Evolutionary conservation across 2,329 filamentous ascomycete species (phyloP), one percentile per base, ranked within the genome.

Genomic region (Aspergillus pseudoviridinutans): DNA sequence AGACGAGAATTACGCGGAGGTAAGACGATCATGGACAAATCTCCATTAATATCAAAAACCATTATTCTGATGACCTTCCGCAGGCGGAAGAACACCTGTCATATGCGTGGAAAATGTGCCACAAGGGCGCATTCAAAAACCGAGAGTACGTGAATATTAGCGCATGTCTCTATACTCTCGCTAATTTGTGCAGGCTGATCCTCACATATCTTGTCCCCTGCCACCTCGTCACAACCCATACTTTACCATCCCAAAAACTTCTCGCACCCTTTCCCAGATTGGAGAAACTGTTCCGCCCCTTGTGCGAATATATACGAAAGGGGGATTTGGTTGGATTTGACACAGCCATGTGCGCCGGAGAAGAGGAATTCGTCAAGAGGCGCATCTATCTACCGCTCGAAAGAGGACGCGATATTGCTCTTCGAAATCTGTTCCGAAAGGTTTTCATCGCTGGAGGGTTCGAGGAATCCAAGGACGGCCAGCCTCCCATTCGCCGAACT

Each of bases 381-480:
- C 89, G 93, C 49, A 96, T 99, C 65, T 99, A 97, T 74, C 84
- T 99, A 24, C 97, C 94, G 0, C 82, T 99, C 0, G 94, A 99
- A 72, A 86, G 94, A 47, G 91, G 91, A 12, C 88, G 94, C 51
- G 94, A 99, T 68, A 91, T 97, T 60, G 90, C 92, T 9, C 76
- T 99, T 61, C 89, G 94, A 56, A 99, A 99, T 71, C 80, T 99
- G 3, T 84, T 97, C 59, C 86, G 94, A 44, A 96, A 95, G 71
- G 92, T 97, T 2, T 97, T 94, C 71, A 73, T 97, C 22, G 85
- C 86, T 0, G 91, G 89, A 44, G 94, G 92, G 0, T 94, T 88
- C 60, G 91, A 93, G 64, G 87, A 91, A 59, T 71, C 83, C 12
- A 92, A 93, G 64, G 87, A 91, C 54, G 82, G 84, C 7, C 83